Evolutionary conservation across 1,139 yeast genomes (phyloP).

Genomic region (Geotrichum restrictum): DNA sequence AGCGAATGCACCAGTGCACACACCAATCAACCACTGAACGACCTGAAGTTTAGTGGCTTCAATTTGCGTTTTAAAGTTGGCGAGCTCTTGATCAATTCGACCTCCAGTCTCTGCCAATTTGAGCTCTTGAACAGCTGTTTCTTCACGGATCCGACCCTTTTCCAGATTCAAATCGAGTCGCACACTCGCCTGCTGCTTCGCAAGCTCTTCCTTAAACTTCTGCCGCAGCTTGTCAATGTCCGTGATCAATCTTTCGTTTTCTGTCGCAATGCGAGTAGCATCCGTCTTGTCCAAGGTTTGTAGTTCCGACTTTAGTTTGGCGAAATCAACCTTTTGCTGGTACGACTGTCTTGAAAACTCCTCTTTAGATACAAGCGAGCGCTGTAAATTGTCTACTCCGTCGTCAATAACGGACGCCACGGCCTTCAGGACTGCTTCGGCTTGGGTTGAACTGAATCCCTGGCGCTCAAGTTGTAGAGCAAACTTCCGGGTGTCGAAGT

Average conservation of each 20-base stretch:
- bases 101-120: slow-evolving; percentile 94
- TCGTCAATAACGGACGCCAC: slow-evolving; percentile 76
- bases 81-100: slow-evolving; percentile 89
- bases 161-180: slow-evolving; percentile 85
- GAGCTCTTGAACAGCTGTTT: slow-evolving; percentile 83
- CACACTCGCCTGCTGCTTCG: slow-evolving; percentile 86
- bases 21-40: slow-evolving; percentile 97
- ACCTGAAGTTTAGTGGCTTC: slow-evolving; percentile 94
- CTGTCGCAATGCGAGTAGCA: slow-evolving; percentile 74
- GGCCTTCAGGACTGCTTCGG: slow-evolving; percentile 73
- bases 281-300: slow-evolving; percentile 86
- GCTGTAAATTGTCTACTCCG: slow-evolving; percentile 70
- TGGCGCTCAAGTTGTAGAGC: slow-evolving; percentile 63
- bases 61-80: slow-evolving; percentile 90
- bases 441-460: slow-evolving; percentile 72
- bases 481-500: slow-evolving; percentile 76
- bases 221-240: slow-evolving; percentile 85
- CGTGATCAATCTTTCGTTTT: slow-evolving; percentile 78
- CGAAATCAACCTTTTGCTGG: slow-evolving; percentile 94
- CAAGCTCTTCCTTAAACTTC: slow-evolving; percentile 82
- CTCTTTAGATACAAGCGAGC: slow-evolving; percentile 76
- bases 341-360: slow-evolving; percentile 78
- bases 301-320: slow-evolving; percentile 85
- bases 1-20: slow-evolving; percentile 96
- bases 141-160: slow-evolving; percentile 93